These are phyloP conservation scores for Blastocystis sp. DNA, from an alignment of 352 stramenopile species.

Conservation along the genomic window DNA sequence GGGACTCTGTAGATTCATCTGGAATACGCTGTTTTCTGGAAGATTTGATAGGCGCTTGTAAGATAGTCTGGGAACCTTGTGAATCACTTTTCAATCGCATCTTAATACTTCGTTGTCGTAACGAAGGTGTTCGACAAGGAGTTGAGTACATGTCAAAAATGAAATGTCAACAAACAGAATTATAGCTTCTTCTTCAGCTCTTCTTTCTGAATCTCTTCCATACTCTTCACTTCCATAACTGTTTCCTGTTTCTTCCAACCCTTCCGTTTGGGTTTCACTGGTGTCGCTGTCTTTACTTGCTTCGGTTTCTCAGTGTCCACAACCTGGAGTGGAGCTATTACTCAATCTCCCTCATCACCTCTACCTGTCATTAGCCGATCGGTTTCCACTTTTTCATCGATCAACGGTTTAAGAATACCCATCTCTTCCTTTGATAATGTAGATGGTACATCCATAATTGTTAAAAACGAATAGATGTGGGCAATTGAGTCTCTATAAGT, in stretches of 20 bases:
- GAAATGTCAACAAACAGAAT: not conserved
- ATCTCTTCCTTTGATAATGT: not conserved
- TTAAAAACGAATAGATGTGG: slow-evolving; percentile 26
- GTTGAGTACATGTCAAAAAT: slow-evolving; percentile 11
- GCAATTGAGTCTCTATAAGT: not conserved
- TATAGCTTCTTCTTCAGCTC: slow-evolving; percentile 32
- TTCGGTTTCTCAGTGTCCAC: slow-evolving; percentile 5
- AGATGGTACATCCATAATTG: not conserved
- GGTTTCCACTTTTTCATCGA: not conserved
- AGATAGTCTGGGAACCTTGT: not conserved
- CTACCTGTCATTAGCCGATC: not conserved
- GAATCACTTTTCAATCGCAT: not conserved
- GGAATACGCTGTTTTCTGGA: not conserved
- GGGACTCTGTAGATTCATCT: not conserved
- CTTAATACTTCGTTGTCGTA: not conserved
- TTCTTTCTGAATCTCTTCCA: slow-evolving; percentile 52
- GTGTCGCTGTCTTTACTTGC: not conserved
- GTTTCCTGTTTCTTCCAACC: not conserved
- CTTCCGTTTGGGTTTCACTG: not conserved
- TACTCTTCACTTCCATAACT: not conserved
- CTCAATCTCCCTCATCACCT: not conserved
- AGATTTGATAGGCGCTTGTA: not conserved
- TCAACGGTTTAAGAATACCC: not conserved
- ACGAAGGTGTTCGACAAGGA: not conserved
- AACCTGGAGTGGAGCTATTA: not conserved